These are phyloP conservation scores for Termitomyces sp. DNA, from an alignment of 768 basidiomycete species.

Conservation along the genomic window DNA sequence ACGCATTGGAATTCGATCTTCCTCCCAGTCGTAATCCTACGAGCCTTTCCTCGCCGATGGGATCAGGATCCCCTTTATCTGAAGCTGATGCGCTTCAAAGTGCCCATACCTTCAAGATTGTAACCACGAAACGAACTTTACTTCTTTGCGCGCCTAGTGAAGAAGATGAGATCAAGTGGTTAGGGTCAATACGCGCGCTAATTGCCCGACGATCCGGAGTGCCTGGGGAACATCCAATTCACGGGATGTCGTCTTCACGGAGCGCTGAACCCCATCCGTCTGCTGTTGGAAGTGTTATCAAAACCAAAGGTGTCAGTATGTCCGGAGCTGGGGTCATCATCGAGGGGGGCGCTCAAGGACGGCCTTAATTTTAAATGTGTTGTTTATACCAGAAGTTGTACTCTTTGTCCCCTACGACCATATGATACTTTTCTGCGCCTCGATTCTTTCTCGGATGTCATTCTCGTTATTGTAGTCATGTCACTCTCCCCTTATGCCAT, in stretches of 20 bases:
- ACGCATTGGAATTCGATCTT: constrained; percentile 86
- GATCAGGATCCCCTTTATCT: constrained; percentile 23
- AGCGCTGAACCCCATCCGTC: constrained; percentile 14
- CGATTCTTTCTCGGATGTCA: background rate
- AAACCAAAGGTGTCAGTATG: constrained; percentile 43
- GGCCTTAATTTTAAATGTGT: constrained; percentile 10
- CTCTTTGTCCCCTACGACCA: background rate
- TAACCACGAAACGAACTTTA: constrained; percentile 89
- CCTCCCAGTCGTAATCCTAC: constrained; percentile 49
- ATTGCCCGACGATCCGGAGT: constrained; percentile 69
- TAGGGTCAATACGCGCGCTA: constrained; percentile 90
- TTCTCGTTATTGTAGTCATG: background rate
- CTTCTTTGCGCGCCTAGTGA: constrained; percentile 92
- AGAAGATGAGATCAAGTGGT: constrained; percentile 98
- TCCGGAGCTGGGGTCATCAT: constrained; percentile 17
- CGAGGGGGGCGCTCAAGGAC: constrained; percentile 19
- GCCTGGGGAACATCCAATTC: constrained; percentile 41
- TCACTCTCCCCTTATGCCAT: background rate
- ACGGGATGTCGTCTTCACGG: constrained; percentile 12
- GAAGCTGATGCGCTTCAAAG: constrained; percentile 43
- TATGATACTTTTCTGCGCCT: background rate
- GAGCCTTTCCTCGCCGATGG: constrained; percentile 25
- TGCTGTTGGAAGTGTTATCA: constrained; percentile 31
- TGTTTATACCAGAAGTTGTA: constrained; percentile 1
- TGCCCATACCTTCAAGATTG: constrained; percentile 86